A percentile compares a stretch with the other conserved stretches of the same genome.
Conservation (phyloP, 768 basidiomycete genomes). For the Lactarius sp. region DNA sequence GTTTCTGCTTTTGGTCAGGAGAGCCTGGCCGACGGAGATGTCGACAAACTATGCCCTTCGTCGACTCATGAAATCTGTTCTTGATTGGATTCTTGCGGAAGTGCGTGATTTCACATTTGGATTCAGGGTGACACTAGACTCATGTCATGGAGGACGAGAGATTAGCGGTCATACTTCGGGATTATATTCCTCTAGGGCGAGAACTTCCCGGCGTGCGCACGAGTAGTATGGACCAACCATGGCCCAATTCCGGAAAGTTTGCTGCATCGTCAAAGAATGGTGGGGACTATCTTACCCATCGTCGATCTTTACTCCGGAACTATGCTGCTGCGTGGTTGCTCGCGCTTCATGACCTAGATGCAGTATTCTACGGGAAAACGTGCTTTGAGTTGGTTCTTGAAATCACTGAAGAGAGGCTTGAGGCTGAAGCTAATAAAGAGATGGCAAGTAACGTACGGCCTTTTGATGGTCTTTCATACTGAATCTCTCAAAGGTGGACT, state of each 20-base stretch:
- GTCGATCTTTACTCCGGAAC: constrained; percentile 47
- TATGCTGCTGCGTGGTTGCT: constrained; percentile 67
- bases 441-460: constrained; percentile 5
- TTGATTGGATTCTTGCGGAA: constrained; percentile 72
- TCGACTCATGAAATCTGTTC: constrained; percentile 51
- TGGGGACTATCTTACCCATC: constrained; percentile 61
- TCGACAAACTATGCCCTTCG: constrained; percentile 66
- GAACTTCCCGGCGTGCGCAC: constrained; percentile 61
- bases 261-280: constrained; percentile 51
- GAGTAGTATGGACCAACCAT: constrained; percentile 40
- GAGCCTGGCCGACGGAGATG: constrained; percentile 72
- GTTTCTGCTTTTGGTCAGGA: constrained; percentile 59
- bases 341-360: constrained; percentile 60
- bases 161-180: constrained; percentile 60
- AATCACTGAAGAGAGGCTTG: constrained; percentile 34
- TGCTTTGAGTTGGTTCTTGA: constrained; percentile 53
- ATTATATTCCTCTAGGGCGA: constrained; percentile 55
- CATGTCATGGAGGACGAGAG: constrained; percentile 50
- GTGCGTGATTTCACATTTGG: constrained; percentile 34
- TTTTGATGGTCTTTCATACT: background rate
- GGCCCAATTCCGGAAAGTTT: constrained; percentile 43
- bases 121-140: background rate
- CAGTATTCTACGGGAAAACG: constrained; percentile 45
- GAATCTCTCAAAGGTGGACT: constrained; percentile 2
- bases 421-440: constrained; percentile 1